Evolutionary conservation across 495 filamentous ascomycete genomes (phyloP), one percentile per base, ranked within the genome.

Genomic region (Umbilicaria muhlenbergii): DNA sequence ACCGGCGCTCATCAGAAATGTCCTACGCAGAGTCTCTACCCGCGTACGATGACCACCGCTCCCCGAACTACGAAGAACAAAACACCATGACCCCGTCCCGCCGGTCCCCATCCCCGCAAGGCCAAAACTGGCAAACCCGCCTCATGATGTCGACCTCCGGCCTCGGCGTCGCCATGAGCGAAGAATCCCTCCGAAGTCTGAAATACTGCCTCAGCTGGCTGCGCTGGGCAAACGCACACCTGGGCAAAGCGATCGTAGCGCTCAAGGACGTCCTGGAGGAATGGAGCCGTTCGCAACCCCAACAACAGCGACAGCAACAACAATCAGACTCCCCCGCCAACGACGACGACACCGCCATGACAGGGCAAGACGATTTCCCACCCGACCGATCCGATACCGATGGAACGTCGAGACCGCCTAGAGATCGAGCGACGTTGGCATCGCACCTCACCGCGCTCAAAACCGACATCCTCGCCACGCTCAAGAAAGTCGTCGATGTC

Each of bases 111-210:
- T 3, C 49, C 51, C 18, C 51, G 56, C 24, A 58, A 65, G 40
- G 59, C 54, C n/a, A 58, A 10, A 77, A 70, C 24, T 92, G 85
- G 86, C 77, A 80, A 51, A 80, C 79, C 10, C 74, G 83, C 32
- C 65, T 96, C 12, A 75, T 92, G 16, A 78, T 92, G 46, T 79
- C 78, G 12, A 92, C 87, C 0, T 88, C 83, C 0, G 86, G 84
- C 0, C 66, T 95, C 2, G 80, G 84, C 31, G 78, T 87, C 15
- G 86, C 89, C 0, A 83, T 96, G 70, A 87, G 78, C 52, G 83
- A 92, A 16, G 80, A 86, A 52, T 87, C 81, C 37, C 63, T 92
- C 11, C 67, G 73, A 11, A 83, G 75, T 45, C 64, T 96, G 19
- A 80, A 79, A 51, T 84, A 79, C 51, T 91, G 83, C 51, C 63